Base-by-base conservation (phyloP, 2,329 filamentous ascomycete genomes). In the Phialophora tarda region DNA sequence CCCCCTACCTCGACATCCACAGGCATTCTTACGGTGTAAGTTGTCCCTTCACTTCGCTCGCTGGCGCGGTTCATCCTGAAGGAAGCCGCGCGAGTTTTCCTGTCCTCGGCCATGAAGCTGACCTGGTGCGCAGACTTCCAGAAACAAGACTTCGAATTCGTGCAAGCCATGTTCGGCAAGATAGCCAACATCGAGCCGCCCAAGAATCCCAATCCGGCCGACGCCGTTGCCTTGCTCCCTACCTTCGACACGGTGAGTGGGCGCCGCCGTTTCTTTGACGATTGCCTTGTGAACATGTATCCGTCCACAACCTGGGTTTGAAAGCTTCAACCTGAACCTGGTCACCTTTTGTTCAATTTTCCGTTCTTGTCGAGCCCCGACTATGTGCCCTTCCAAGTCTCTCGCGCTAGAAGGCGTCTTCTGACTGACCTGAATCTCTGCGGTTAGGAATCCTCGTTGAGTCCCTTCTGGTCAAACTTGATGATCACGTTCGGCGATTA, bases 21-120 rank as follows among this genome's bases (percentile, higher is more conserved):
- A 63, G 61, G 61, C 53, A 14, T 63, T 63, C 32, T 53, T 56
- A 41, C 51, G 53, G 14, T 63, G 56, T 50, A 44, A 44, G 38
- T 44, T n/a, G 38, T 44, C 38, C 38, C 38, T 44, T n/a, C 38
- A 44, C 38, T 21, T 21, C 12, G 4, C 14, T 41, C 38, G 17
- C 12, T 17, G 38, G 4, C 14, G 38, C 14, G 12, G 17, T 41
- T 41, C 38, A 17, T 6, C 12, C 17, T 3, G 32, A 34, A 34
- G 10, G 10, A 34, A 34, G 2, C 32, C 12, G 32, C 32, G 32
- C 11, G 10, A 12, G 14, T n/a, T 41, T 17, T 17, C n/a, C 38
- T n/a, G 4, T 44, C 14, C 14, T 44, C 2, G 38, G 17, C 38
- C 38, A 4, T 44, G 14, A 44, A 44, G 38, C 38, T 44, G 38